Evolutionary conservation across 768 basidiomycete genomes (phyloP).

Genomic region (Tylopilus vinaceipallidus): DNA sequence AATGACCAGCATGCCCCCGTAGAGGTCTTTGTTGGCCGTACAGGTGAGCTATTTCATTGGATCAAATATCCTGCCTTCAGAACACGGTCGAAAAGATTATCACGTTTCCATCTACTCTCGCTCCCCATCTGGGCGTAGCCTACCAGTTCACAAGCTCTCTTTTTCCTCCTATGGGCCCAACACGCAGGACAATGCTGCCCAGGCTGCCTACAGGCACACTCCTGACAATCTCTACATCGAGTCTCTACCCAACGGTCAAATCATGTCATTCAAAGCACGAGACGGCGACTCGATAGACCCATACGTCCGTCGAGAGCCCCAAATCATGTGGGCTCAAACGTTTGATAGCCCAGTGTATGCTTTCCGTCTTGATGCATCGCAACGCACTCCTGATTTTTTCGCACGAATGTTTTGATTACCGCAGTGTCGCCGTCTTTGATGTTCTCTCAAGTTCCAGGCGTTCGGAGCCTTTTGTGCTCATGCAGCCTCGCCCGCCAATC

Average conservation of each 20-base stretch:
- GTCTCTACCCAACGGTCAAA: constrained; percentile 72
- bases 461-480: constrained; percentile 72
- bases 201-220: constrained; percentile 70
- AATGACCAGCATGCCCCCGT: constrained; percentile 29
- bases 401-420: background rate
- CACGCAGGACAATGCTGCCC: constrained; percentile 73
- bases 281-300: constrained; percentile 25
- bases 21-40: constrained; percentile 64
- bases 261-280: constrained; percentile 67
- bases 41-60: constrained; percentile 42
- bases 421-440: constrained; percentile 82
- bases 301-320: constrained; percentile 33
- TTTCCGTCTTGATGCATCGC: background rate
- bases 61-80: constrained; percentile 1
- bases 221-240: constrained; percentile 83
- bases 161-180: constrained; percentile 95
- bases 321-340: constrained; percentile 54
- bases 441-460: constrained; percentile 50
- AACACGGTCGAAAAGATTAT: constrained; percentile 61
- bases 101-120: constrained; percentile 80
- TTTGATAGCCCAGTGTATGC: constrained; percentile 72
- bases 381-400: constrained; percentile 2
- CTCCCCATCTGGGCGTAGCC: constrained; percentile 32
- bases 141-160: constrained; percentile 73
- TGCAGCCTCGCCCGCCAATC: constrained; percentile 80